Percentiles rank a stretch among this genome's conserved stretches.
These are phyloP conservation scores for Vaccinium corymbosum DNA, from an alignment of 148 eudicot species.

Conservation along the genomic window DNA sequence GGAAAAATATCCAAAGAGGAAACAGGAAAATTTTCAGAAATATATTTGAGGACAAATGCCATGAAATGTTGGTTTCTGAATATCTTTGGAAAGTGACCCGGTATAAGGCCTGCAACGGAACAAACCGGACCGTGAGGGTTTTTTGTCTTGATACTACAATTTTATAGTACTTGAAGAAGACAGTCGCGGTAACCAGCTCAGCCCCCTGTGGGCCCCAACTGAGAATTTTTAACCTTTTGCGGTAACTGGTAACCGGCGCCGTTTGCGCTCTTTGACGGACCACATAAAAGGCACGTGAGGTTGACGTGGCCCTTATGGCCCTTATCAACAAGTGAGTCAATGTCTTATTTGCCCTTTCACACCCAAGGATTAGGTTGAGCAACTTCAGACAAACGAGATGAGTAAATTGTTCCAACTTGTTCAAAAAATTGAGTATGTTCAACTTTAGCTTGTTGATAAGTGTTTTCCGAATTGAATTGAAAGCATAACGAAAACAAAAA, in stretches of 20 bases:
- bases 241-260: slow-evolving; percentile 17
- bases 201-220: slow-evolving; percentile 15
- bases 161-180: slow-evolving; percentile 9
- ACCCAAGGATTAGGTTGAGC: too few relatives aligned
- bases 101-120: slow-evolving; percentile 1
- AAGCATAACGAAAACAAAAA: too few relatives aligned
- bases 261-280: slow-evolving; percentile 17
- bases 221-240: neutral
- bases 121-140: slow-evolving; percentile 18
- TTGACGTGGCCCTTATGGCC: slow-evolving; percentile 23
- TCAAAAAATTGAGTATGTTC: too few relatives aligned
- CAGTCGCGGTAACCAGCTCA: slow-evolving; percentile 17
- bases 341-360: slow-evolving; percentile 6
- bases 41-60: too few relatives aligned
- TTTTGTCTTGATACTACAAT: slow-evolving; percentile 10
- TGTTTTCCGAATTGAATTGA: too few relatives aligned
- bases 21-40: too few relatives aligned
- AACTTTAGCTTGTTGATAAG: too few relatives aligned
- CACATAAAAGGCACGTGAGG: slow-evolving; percentile 17
- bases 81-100: neutral
- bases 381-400: too few relatives aligned
- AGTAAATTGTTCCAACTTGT: too few relatives aligned
- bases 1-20: too few relatives aligned
- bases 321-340: neutral
- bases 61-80: neutral